Percentiles rank a stretch among this genome's conserved stretches.
Evolutionary conservation across 768 basidiomycete species (phyloP).

Genomic region (Mycena haematopus): DNA sequence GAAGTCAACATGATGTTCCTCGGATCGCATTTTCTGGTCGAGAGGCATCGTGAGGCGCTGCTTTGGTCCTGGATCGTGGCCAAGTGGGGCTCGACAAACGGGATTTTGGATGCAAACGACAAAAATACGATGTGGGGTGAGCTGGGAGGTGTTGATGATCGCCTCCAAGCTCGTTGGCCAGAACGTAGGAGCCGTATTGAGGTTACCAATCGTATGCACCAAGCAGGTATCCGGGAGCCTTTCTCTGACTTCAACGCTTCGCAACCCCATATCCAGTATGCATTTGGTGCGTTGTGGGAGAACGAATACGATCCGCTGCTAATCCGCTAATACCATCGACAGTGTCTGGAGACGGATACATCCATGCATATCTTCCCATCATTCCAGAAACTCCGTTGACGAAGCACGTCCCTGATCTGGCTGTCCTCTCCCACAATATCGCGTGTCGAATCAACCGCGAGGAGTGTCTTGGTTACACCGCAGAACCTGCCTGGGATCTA

Average conservation of each 20-base stretch:
- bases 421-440: slow-evolving; percentile 7
- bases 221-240: slow-evolving; percentile 15
- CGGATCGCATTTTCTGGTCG: slow-evolving; percentile 38
- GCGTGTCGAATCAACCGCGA: slow-evolving; percentile 6
- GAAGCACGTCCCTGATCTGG: slow-evolving; percentile 1
- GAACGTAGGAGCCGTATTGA: slow-evolving; percentile 13
- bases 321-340: not conserved
- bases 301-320: not conserved
- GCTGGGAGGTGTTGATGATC: slow-evolving; percentile 34
- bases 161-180: slow-evolving; percentile 21
- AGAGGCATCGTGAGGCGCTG: slow-evolving; percentile 42
- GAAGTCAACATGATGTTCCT: slow-evolving; percentile 42
- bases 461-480: slow-evolving; percentile 1
- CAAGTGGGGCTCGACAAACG: slow-evolving; percentile 32
- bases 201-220: slow-evolving; percentile 4
- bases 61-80: slow-evolving; percentile 45
- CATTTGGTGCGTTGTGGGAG: slow-evolving; percentile 5
- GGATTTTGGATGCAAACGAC: not conserved
- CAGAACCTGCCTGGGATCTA: slow-evolving; percentile 10
- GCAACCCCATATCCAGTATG: slow-evolving; percentile 7
- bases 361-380: slow-evolving; percentile 8
- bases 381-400: slow-evolving; percentile 7
- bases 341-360: slow-evolving; percentile 16
- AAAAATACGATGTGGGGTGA: slow-evolving; percentile 40
- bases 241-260: slow-evolving; percentile 4